phyloP scores from a whole-genome alignment of 2,329 filamentous ascomycete species.

The Clarireedia homoeocarpa region DNA sequence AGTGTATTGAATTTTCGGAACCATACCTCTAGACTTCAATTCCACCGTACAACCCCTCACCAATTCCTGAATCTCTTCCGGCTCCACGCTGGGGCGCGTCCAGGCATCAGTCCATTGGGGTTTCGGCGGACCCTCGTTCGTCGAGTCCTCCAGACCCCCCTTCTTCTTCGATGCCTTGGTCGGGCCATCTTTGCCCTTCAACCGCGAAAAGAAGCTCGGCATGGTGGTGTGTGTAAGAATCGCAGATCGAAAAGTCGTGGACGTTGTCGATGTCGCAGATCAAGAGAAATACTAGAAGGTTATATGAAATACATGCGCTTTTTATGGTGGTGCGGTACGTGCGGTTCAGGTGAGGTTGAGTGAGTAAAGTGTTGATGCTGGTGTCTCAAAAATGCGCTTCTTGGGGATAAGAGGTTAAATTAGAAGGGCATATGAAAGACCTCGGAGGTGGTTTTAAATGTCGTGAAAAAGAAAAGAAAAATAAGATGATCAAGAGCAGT shows the following conservation, averaged over 20 bases:
- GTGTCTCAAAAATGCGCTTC: neutral
- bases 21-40: conserved; percentile 85
- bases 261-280: neutral
- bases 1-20: conserved; percentile 11
- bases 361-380: neutral
- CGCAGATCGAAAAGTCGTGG: neutral
- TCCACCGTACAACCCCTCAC: conserved; percentile 79
- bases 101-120: conserved; percentile 85
- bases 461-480: neutral
- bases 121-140: conserved; percentile 50
- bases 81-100: conserved; percentile 70
- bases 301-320: conserved; percentile 3
- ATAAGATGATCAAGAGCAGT: neutral
- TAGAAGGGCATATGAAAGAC: neutral
- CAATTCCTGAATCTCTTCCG: conserved; percentile 86
- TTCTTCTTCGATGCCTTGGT: conserved; percentile 55
- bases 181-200: conserved; percentile 65
- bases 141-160: conserved; percentile 42
- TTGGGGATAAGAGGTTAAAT: conserved; percentile 8
- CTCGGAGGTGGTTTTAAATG: too few relatives aligned
- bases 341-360: neutral
- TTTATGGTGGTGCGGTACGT: neutral
- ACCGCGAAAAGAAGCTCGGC: conserved; percentile 29
- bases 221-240: conserved; percentile 12
- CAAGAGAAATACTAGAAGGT: neutral